Conservation (phyloP, 1,284 basidiomycete genomes). For the Heterobasidion irregulare region DNA sequence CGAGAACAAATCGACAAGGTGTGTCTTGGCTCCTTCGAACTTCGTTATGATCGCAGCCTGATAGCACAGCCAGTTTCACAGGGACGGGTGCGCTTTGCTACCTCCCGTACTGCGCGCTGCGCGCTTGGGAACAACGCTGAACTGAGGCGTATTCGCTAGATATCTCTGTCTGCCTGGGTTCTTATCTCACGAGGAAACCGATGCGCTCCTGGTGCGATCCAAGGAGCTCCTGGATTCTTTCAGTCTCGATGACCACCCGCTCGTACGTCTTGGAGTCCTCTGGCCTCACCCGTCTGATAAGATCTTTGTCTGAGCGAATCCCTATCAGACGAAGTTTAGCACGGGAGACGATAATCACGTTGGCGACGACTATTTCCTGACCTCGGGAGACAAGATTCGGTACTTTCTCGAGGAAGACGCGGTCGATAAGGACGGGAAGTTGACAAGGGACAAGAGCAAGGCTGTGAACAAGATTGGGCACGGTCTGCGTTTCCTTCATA, state of each 20-base stretch:
- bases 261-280: slow-evolving; percentile 34
- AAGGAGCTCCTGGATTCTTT: slow-evolving; percentile 74
- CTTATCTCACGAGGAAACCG: slow-evolving; percentile 48
- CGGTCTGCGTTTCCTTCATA: slow-evolving; percentile 30
- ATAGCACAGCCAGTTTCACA: slow-evolving; percentile 30
- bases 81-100: slow-evolving; percentile 32
- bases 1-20: slow-evolving; percentile 46
- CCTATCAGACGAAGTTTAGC: slow-evolving; percentile 77
- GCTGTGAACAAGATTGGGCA: slow-evolving; percentile 84
- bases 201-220: slow-evolving; percentile 60
- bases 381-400: slow-evolving; percentile 86
- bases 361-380: slow-evolving; percentile 90
- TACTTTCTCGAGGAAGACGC: slow-evolving; percentile 87
- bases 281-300: slow-evolving; percentile 2
- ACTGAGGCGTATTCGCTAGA: slow-evolving; percentile 27
- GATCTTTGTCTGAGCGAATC: background rate
- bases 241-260: slow-evolving; percentile 70
- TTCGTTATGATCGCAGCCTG: background rate
- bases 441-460: slow-evolving; percentile 71
- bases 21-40: slow-evolving; percentile 5
- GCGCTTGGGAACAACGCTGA: background rate
- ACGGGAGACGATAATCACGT: slow-evolving; percentile 73
- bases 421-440: slow-evolving; percentile 47
- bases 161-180: slow-evolving; percentile 79
- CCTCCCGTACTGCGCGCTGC: background rate